Conservation (phyloP, 805 yeast genomes). For the Lipomyces yamanashiensis region DNA sequence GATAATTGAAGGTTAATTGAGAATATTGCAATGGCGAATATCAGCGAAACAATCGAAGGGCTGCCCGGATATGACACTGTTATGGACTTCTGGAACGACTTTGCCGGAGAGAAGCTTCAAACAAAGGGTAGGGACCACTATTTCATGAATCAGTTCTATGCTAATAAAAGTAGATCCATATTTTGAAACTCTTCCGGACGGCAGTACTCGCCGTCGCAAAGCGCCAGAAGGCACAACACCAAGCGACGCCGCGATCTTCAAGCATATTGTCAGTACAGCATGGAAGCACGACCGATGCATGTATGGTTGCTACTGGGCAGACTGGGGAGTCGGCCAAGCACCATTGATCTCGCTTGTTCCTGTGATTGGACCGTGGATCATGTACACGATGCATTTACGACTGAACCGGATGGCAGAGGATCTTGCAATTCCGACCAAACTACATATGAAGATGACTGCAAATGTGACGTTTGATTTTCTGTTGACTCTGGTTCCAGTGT, state of each 20-base stretch:
- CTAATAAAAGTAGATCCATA: slow-evolving; percentile 57
- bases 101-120: slow-evolving; percentile 67
- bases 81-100: slow-evolving; percentile 65
- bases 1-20: background rate
- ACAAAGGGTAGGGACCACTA: slow-evolving; percentile 48
- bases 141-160: background rate
- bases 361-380: slow-evolving; percentile 77
- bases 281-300: slow-evolving; percentile 88
- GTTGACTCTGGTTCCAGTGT: slow-evolving; percentile 75
- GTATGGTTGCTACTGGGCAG: slow-evolving; percentile 69
- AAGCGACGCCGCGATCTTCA: slow-evolving; percentile 71
- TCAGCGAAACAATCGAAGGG: slow-evolving; percentile 50
- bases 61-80: slow-evolving; percentile 64
- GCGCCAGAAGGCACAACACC: slow-evolving; percentile 63
- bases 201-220: slow-evolving; percentile 61
- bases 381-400: slow-evolving; percentile 79
- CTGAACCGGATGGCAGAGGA: slow-evolving; percentile 65
- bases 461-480: slow-evolving; percentile 76
- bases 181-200: slow-evolving; percentile 54
- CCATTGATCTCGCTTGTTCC: slow-evolving; percentile 62
- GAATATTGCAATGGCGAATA: slow-evolving; percentile 40
- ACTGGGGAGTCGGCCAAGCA: slow-evolving; percentile 38
- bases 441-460: slow-evolving; percentile 72
- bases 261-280: slow-evolving; percentile 71
- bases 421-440: slow-evolving; percentile 59